Conservation (phyloP, 331 rosid genomes). For the Stylosanthes scabra region DNA sequence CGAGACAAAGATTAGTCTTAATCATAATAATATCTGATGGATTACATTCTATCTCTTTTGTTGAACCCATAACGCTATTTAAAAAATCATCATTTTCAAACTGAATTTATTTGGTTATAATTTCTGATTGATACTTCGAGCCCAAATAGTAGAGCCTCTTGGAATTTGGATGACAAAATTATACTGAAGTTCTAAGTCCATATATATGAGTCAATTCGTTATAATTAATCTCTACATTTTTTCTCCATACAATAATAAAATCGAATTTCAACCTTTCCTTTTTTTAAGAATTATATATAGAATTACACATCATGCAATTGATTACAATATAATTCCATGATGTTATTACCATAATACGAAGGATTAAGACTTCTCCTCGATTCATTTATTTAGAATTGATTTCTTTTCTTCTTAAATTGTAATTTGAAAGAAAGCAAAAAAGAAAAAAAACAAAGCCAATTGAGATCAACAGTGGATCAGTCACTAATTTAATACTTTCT, state of each 20-base stretch:
- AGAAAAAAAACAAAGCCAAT: neutral
- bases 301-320: neutral
- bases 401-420: too few relatives aligned
- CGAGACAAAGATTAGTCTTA: neutral
- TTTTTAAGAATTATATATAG: neutral
- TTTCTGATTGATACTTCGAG: neutral
- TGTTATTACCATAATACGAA: neutral
- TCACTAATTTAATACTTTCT: neutral
- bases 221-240: neutral
- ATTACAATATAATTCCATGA: constrained; percentile 2
- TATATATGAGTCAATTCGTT: constrained; percentile 1
- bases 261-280: neutral
- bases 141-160: neutral
- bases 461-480: neutral
- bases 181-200: neutral
- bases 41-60: neutral
- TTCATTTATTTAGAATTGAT: neutral
- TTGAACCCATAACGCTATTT: neutral
- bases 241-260: neutral
- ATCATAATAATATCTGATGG: neutral
- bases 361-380: neutral
- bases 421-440: neutral
- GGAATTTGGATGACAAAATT: neutral
- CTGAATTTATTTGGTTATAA: neutral
- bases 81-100: constrained; percentile 5